Evolutionary conservation across 1,139 yeast species (phyloP).

Genomic region (Nakaseomyces kungkrabaensis): DNA sequence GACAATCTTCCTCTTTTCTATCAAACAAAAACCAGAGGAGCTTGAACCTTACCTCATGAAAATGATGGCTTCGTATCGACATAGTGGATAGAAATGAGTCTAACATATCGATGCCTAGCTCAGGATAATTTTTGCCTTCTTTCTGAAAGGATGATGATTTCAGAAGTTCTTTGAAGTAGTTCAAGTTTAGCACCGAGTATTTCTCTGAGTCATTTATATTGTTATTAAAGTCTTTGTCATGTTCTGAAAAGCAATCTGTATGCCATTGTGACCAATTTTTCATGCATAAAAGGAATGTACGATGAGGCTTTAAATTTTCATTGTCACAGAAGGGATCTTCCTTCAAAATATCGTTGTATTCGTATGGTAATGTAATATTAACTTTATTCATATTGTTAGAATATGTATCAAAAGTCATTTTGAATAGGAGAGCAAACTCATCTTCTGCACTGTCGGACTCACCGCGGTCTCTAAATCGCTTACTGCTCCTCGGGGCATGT

Average conservation of each 20-base stretch:
- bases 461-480: conserved; percentile 30
- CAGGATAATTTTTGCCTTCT: conserved; percentile 8
- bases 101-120: neutral
- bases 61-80: conserved; percentile 33
- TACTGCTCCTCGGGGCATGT: conserved; percentile 31
- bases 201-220: conserved; percentile 4
- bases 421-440: conserved; percentile 7
- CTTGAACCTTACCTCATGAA: conserved; percentile 38
- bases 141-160: conserved; percentile 23
- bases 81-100: conserved; percentile 30
- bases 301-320: neutral
- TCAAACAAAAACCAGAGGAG: conserved; percentile 38
- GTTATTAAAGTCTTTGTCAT: conserved; percentile 11
- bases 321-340: conserved; percentile 2
- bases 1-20: conserved; percentile 10
- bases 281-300: conserved; percentile 34
- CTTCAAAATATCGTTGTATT: neutral
- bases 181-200: conserved; percentile 13
- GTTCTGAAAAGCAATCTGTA: conserved; percentile 30
- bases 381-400: conserved; percentile 12
- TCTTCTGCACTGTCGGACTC: conserved; percentile 23
- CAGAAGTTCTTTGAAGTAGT: conserved; percentile 23
- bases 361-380: conserved; percentile 1
- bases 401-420: neutral
- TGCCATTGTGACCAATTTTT: conserved; percentile 37